Evolutionary conservation across 768 basidiomycete species (phyloP).

Genomic region (Kwoniella sp.): DNA sequence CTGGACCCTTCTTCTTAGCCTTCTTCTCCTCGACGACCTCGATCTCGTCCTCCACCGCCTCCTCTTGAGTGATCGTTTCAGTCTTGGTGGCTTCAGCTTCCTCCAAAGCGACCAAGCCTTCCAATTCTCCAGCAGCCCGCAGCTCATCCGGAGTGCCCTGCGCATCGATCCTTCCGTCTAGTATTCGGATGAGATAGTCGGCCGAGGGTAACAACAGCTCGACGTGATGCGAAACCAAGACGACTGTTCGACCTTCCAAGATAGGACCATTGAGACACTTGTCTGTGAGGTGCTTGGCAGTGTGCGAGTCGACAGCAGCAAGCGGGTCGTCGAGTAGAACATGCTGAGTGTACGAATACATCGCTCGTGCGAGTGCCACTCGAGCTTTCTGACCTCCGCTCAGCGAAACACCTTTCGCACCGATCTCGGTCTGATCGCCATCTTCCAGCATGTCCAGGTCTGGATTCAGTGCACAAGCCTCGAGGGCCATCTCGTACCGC

Average conservation of each 20-base stretch:
- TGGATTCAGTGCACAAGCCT: constrained; percentile 44
- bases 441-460: constrained; percentile 55
- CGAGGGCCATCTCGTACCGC: constrained; percentile 39
- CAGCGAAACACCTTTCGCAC: constrained; percentile 36
- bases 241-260: constrained; percentile 36
- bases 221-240: constrained; percentile 72
- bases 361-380: constrained; percentile 46
- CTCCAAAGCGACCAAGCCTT: constrained; percentile 59
- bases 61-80: constrained; percentile 38
- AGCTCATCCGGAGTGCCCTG: constrained; percentile 68
- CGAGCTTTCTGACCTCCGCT: constrained; percentile 50
- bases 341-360: constrained; percentile 47
- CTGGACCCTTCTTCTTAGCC: constrained; percentile 39
- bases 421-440: constrained; percentile 46
- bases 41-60: constrained; percentile 36
- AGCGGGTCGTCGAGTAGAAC: constrained; percentile 47
- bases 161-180: constrained; percentile 73
- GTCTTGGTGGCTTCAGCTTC: constrained; percentile 40
- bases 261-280: constrained; percentile 46
- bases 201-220: constrained; percentile 73
- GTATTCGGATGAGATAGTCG: constrained; percentile 68
- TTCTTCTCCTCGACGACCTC: constrained; percentile 36
- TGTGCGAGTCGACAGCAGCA: constrained; percentile 48
- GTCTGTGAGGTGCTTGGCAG: constrained; percentile 47
- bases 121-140: constrained; percentile 60